Evolutionary conservation across 306 rosid species (phyloP), one percentile per base, ranked within the genome.

Genomic region (Pyrus communis): DNA sequence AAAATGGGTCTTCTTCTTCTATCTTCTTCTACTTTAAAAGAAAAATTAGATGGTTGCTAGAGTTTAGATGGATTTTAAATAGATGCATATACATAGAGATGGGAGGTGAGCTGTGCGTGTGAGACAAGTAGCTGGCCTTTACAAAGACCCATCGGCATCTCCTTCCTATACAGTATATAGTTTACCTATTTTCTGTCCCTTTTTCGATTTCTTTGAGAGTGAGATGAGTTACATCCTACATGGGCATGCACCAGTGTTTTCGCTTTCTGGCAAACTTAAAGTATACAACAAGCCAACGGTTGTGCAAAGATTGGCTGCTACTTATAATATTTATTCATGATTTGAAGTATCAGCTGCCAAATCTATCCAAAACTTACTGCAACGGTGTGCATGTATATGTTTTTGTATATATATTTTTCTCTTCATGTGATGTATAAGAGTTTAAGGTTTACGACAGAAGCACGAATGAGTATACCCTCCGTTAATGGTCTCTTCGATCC

Each of bases 121-220:
- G 85, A 84, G 83, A 87, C 81, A 81, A 87, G 82, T 83, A 88
- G 93, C 96, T 92, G 93, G 88, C 88, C 70, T 58, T 21, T 76
- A 84, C 46, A 79, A 83, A 82, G 67, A 81, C 79, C 80, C 73
- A 83, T 66, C 65, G 76, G 77, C 81, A 84, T 62, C 87, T 84
- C 77, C 77, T 28, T 49, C 71, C 58, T 71, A 46, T 63, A 81
- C 40, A 70, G 88, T 51, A 30, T 70, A 40, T 58, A 9, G 10
- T 55, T 78, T 60, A 28, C 75, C 70, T 77, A 73, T 58, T 59
- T 84, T 74, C 49, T 75, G 35, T 79, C 46, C 79, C 62, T 64
- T 68, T 67, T 52, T 33, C 9, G 14, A n/a, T 35, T 40, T 38
- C 69, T 40, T 85, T 84, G 79, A 74, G 62, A 43, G 46, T 19